Conservation (phyloP, 2,329 filamentous ascomycete genomes). For the Aspergillus puulaauensis region DNA sequence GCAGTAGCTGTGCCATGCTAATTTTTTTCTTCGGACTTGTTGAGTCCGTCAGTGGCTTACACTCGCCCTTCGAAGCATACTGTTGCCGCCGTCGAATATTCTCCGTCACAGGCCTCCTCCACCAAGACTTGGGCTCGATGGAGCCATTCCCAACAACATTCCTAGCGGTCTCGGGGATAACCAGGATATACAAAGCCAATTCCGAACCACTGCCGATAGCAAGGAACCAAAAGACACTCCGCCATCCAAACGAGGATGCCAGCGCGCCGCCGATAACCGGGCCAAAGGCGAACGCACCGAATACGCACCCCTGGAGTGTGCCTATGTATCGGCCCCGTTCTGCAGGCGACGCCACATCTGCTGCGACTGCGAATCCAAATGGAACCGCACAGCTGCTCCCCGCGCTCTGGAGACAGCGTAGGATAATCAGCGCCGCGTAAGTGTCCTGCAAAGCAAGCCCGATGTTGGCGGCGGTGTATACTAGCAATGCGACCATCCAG, state of each 20-base stretch:
- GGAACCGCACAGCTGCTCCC: constrained; percentile 70
- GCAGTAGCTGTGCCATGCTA: constrained; percentile 17
- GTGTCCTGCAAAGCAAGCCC: constrained; percentile 37
- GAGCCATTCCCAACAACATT: constrained; percentile 27
- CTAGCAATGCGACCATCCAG: constrained; percentile 20
- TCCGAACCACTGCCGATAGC: constrained; percentile 49
- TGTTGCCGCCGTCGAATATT: constrained; percentile 32
- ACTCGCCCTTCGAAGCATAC: constrained; percentile 11
- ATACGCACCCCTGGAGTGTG: constrained; percentile 57
- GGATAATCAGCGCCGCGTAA: constrained; percentile 34
- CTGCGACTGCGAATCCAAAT: constrained; percentile 68
- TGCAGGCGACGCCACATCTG: constrained; percentile 66
- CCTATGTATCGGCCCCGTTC: constrained; percentile 75
- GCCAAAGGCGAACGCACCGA: constrained; percentile 51
- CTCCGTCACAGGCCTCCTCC: constrained; percentile 22
- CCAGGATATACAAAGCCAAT: constrained; percentile 55
- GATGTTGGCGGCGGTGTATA: constrained; percentile 38
- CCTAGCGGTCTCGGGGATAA: constrained; percentile 52
- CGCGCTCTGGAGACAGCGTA: constrained; percentile 38
- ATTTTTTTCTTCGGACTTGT: neutral
- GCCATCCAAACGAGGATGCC: constrained; percentile 64
- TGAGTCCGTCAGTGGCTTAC: neutral
- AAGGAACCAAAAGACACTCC: constrained; percentile 69
- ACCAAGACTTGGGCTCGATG: constrained; percentile 25
- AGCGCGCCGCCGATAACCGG: constrained; percentile 66